phyloP scores from a whole-genome alignment of 1,284 basidiomycete genomes.

The Neonothopanus nambi region DNA sequence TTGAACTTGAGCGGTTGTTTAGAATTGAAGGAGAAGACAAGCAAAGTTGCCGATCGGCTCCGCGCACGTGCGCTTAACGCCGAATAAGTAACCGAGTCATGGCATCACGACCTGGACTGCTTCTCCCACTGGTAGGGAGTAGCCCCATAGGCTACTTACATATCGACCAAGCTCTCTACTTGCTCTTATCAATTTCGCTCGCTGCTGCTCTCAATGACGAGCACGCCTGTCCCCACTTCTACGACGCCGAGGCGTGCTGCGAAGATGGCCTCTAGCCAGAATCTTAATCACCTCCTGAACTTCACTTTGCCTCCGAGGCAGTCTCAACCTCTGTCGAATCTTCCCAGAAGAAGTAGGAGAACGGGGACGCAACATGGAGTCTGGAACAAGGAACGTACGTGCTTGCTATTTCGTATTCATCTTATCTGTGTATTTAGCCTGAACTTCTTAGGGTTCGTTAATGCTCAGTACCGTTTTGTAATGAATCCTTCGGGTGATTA shows the following conservation, averaged over 20 bases:
- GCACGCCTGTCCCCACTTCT: slow-evolving; percentile 30
- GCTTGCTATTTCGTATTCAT: slow-evolving; percentile 13
- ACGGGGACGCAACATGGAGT: slow-evolving; percentile 59
- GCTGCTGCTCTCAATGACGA: slow-evolving; percentile 25
- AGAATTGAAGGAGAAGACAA: slow-evolving; percentile 12
- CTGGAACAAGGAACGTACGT: slow-evolving; percentile 88
- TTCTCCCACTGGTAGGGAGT: slow-evolving; percentile 33
- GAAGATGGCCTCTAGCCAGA: slow-evolving; percentile 69
- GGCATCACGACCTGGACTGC: slow-evolving; percentile 4
- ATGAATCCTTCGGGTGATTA: slow-evolving; percentile 92
- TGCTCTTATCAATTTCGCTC: background rate
- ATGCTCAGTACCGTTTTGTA: slow-evolving; percentile 92
- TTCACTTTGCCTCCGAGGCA: slow-evolving; percentile 83
- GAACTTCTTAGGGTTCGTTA: slow-evolving; percentile 85
- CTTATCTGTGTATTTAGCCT: slow-evolving; percentile 9
- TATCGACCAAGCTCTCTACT: background rate
- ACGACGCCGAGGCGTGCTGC: slow-evolving; percentile 54
- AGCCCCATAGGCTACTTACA: background rate
- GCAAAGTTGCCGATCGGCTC: slow-evolving; percentile 23
- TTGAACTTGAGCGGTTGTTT: slow-evolving; percentile 5
- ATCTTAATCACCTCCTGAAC: slow-evolving; percentile 80
- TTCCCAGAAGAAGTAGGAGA: slow-evolving; percentile 76
- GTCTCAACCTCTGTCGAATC: slow-evolving; percentile 50
- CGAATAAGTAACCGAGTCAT: slow-evolving; percentile 8
- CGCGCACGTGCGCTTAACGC: slow-evolving; percentile 10